Evolutionary conservation across 306 rosid genomes (phyloP), one percentile per base, ranked within the genome.

Genomic region (Fragaria nilgerrensis): DNA sequence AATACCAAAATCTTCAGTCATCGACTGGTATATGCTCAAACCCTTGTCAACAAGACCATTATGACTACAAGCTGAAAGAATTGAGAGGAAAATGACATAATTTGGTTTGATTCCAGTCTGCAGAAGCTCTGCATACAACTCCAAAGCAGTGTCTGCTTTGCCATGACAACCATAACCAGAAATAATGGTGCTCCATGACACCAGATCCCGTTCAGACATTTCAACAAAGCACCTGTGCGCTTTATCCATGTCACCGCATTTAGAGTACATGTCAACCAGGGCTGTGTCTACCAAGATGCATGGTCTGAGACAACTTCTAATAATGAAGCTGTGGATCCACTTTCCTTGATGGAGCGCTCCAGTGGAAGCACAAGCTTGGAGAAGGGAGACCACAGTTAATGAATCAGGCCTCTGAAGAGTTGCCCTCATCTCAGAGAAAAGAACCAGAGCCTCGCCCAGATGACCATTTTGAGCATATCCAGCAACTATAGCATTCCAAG

Each of bases 61-160:
- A 73, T 92, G 97, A 80, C 95, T 90, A 70, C 97, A 92, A 68
- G 95, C 89, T 10, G 93, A 85, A 73, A 92, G 88, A 81, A 92
- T 80, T 2, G 95, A 82, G 63, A 92, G 95, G 83, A 90, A 87
- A 75, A 92, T 83, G 53, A 92, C 93, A 74, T 80, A 88, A 83
- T 92, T 87, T 41, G 93, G 93, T 85, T 80, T 75, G 9, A 86
- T 85, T 47, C 91, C 89, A 68, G 87, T 79, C 41, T 27, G 71
- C 56, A 88, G 76, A 73, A 92, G 88, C 81, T 84, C 83, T 12
- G 90, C 78, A 78, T 85, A 89, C 83, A 85, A 77, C 56, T 55
- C 84, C 80, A 92, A 81, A 52, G 97, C 92, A 32, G 71, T 49
- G 70, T 90, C 89, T 22, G 90, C 93, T 79, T 84, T 73, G 61